A percentile compares a stretch with the other conserved stretches of the same genome.
Evolutionary conservation across 1,139 yeast species (phyloP).

Genomic region (Kazachstania sp.): DNA sequence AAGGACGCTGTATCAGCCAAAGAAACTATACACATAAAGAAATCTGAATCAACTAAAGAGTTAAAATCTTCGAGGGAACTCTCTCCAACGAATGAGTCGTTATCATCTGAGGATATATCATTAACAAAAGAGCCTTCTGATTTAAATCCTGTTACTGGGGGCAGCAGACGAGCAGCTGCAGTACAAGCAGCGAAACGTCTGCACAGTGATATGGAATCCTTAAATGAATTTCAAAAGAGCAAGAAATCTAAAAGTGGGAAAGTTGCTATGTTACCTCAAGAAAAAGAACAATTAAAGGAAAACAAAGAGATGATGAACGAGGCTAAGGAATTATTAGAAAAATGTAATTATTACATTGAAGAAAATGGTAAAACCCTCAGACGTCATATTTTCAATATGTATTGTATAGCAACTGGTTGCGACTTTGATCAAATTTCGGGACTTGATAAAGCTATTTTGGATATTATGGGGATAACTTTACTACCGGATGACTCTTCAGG

Average conservation of each 20-base stretch:
- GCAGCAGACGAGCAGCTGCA: constrained; percentile 45
- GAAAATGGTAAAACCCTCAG: constrained; percentile 8
- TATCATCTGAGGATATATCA: too few species aligned
- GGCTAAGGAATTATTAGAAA: constrained; percentile 12
- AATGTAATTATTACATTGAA: background rate
- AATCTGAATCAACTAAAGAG: too few species aligned
- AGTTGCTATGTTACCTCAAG: constrained; percentile 31
- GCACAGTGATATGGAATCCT: constrained; percentile 60
- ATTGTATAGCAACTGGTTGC: constrained; percentile 28
- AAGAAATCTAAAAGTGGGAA: constrained; percentile 22
- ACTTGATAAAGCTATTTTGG: constrained; percentile 33
- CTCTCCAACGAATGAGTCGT: too few species aligned
- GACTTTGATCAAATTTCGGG: constrained; percentile 38
- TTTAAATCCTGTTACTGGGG: background rate
- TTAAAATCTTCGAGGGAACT: too few species aligned
- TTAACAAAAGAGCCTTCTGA: constrained; percentile 1
- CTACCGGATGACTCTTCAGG: constrained; percentile 37
- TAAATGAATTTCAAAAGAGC: constrained; percentile 50
- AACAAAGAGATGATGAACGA: constrained; percentile 20
- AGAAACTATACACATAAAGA: too few species aligned
- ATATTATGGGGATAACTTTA: constrained; percentile 35
- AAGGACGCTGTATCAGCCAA: too few species aligned
- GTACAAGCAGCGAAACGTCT: constrained; percentile 56
- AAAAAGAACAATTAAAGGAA: constrained; percentile 25
- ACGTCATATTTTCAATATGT: constrained; percentile 4